Percentiles rank a stretch among this genome's conserved stretches.
phyloP scores from a whole-genome alignment of 225 moss, liverwort and hornwort species.

The Sphagnum contortum region DNA sequence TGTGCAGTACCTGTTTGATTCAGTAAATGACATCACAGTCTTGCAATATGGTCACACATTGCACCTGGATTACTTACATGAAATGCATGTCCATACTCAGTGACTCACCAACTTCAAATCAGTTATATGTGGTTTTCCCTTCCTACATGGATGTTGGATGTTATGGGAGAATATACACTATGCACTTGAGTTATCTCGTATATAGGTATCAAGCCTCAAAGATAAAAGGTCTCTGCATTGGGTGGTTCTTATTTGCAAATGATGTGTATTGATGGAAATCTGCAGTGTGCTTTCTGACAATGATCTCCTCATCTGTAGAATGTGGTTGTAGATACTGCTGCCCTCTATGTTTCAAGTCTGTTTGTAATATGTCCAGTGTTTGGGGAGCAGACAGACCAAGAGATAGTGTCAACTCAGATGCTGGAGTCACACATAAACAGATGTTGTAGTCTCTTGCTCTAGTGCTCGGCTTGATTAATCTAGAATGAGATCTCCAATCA shows the following conservation, averaged over 20 bases:
- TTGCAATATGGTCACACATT: slow-evolving; percentile 85
- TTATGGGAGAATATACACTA: too few relatives aligned
- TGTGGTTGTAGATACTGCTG: slow-evolving; percentile 33
- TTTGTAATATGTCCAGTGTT: slow-evolving; percentile 41
- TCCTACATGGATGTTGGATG: too few relatives aligned
- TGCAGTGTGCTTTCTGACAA: too few relatives aligned
- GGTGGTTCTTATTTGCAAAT: too few relatives aligned
- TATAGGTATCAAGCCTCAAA: too few relatives aligned
- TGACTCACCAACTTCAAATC: slow-evolving; percentile 14
- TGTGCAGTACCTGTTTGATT: slow-evolving; percentile 88
- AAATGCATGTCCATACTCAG: slow-evolving; percentile 83
- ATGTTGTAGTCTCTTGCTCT: too few relatives aligned
- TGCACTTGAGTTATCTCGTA: too few relatives aligned
- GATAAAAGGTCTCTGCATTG: too few relatives aligned
- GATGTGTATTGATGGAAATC: too few relatives aligned
- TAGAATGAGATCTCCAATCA: too few relatives aligned
- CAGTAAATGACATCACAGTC: slow-evolving; percentile 65
- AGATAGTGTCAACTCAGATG: slow-evolving; percentile 24
- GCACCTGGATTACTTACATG: slow-evolving; percentile 74
- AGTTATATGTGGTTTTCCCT: too few relatives aligned
- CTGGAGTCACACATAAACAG: slow-evolving; percentile 15
- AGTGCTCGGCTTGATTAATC: too few relatives aligned
- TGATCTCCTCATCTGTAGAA: neutral
- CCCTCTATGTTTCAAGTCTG: slow-evolving; percentile 50
- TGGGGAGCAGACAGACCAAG: slow-evolving; percentile 45